These are phyloP conservation scores for Amphichorda felina DNA, from an alignment of 2,329 filamentous ascomycete genomes.

Conservation along the genomic window DNA sequence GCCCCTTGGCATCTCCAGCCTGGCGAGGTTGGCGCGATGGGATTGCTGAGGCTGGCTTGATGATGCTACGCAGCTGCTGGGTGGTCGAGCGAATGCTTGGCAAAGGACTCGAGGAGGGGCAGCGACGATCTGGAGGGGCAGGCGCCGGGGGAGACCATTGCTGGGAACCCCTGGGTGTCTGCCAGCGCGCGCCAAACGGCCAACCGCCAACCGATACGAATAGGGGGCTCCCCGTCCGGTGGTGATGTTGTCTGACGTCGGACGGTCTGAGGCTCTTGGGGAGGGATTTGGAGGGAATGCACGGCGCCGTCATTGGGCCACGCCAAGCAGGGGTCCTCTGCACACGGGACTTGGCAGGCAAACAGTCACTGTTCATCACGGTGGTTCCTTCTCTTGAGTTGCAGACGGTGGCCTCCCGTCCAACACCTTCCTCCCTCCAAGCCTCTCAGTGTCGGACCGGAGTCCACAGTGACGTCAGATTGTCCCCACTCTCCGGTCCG, in stretches of 20 bases:
- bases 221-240: no score
- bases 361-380: conserved; percentile 2
- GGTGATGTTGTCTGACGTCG: no score
- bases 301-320: conserved; percentile 4
- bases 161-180: no score
- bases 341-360: background rate
- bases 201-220: no score
- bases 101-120: no score
- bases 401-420: conserved; percentile 1
- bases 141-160: background rate
- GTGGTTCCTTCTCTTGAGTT: background rate
- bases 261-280: conserved; percentile 2
- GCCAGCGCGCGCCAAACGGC: no score
- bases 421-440: no score
- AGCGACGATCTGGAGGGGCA: conserved; percentile 2
- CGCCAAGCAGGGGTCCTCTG: background rate
- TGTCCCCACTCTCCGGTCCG: conserved; percentile 8
- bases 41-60: no score
- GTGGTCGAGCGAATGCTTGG: no score
- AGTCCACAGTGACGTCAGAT: conserved; percentile 16
- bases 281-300: conserved; percentile 1
- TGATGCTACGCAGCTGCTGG: no score
- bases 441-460: conserved; percentile 5
- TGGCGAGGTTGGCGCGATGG: no score
- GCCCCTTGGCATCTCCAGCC: no score